Conservation (phyloP, 768 basidiomycete genomes). For the Phanerodontia chrysosporium region DNA sequence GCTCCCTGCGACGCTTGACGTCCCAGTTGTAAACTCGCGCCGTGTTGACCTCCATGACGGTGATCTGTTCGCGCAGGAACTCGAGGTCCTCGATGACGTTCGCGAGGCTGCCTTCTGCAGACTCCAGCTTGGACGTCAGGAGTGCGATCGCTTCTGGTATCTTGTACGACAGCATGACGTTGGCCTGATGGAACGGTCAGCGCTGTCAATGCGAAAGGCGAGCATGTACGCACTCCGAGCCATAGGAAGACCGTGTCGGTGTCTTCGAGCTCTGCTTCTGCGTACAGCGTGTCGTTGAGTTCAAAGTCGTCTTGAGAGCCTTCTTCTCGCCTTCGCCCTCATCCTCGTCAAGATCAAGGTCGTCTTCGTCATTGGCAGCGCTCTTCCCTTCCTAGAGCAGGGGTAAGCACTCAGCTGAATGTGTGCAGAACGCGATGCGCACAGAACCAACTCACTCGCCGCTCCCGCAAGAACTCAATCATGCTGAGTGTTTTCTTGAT, state of each 20-base stretch:
- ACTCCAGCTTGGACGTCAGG: slow-evolving; percentile 66
- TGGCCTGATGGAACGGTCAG: slow-evolving; percentile 57
- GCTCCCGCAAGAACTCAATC: slow-evolving; percentile 75
- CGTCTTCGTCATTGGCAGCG: slow-evolving; percentile 33
- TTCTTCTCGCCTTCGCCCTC: slow-evolving; percentile 42
- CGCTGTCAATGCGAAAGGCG: not conserved
- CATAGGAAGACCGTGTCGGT: slow-evolving; percentile 90
- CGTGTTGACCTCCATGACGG: slow-evolving; percentile 94
- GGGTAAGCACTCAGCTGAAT: not conserved
- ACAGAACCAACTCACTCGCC: slow-evolving; percentile 42
- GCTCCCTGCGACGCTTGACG: slow-evolving; percentile 74
- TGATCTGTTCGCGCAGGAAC: slow-evolving; percentile 90
- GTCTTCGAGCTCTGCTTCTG: slow-evolving; percentile 84
- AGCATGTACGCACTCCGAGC: slow-evolving; percentile 71
- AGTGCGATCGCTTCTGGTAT: slow-evolving; percentile 72
- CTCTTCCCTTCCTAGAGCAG: slow-evolving; percentile 54
- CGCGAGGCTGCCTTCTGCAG: slow-evolving; percentile 60
- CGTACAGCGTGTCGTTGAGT: slow-evolving; percentile 91
- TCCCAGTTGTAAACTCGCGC: slow-evolving; percentile 97
- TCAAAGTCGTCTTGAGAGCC: slow-evolving; percentile 86
- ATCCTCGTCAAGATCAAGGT: slow-evolving; percentile 44
- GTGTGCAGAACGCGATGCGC: slow-evolving; percentile 2
- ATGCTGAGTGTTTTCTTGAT: slow-evolving; percentile 89
- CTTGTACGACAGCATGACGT: slow-evolving; percentile 95
- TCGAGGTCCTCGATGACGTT: slow-evolving; percentile 85